A percentile compares a stretch with the other conserved stretches of the same genome.
phyloP scores from a whole-genome alignment of 495 filamentous ascomycete genomes.

The Chaetomium cochliodes region DNA sequence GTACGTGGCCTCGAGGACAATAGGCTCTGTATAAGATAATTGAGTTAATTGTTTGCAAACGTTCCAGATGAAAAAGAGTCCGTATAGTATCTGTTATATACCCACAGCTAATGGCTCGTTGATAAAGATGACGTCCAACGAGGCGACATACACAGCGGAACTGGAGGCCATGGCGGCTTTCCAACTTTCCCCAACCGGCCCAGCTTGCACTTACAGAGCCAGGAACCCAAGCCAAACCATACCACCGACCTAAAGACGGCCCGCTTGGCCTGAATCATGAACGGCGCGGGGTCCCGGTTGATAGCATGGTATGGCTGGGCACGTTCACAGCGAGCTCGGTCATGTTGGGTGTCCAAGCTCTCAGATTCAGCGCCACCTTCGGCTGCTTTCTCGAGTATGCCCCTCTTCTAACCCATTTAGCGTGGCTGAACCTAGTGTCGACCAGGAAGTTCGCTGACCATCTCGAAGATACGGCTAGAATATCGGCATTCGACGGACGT shows the following conservation, averaged over 20 bases:
- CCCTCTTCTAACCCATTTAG: background rate
- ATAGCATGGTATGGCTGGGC: background rate
- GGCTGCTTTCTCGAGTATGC: background rate
- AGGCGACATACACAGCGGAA: background rate
- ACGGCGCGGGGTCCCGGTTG: background rate
- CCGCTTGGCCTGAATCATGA: background rate
- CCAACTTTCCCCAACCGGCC: background rate
- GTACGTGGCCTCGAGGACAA: slow-evolving; percentile 25
- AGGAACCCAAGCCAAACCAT: no score
- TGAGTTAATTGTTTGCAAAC: background rate
- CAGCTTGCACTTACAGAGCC: background rate
- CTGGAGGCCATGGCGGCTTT: background rate
- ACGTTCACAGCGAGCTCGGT: background rate
- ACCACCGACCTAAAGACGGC: no score
- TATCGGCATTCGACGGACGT: background rate
- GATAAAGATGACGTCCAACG: slow-evolving; percentile 2
- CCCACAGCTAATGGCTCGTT: background rate
- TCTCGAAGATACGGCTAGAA: background rate
- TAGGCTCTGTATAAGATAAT: background rate
- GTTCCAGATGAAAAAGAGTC: background rate
- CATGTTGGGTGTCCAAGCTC: background rate
- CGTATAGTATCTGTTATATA: background rate
- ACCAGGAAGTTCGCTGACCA: background rate
- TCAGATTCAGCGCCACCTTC: background rate
- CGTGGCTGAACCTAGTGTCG: background rate